phyloP scores from a whole-genome alignment of 306 rosid species.

The Lathyrus sativus region DNA sequence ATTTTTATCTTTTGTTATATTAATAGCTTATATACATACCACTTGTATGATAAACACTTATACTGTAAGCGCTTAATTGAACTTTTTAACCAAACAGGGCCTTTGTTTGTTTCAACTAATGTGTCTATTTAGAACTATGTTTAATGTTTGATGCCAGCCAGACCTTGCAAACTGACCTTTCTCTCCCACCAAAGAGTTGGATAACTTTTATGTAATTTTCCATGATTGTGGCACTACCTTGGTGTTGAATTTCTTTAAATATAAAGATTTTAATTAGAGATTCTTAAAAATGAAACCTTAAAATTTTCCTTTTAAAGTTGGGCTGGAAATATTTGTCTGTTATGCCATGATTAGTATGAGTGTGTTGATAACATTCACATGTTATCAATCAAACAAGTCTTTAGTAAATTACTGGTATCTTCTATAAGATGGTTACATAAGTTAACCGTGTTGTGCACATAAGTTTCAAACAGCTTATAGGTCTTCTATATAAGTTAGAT shows the following conservation, averaged over 20 bases:
- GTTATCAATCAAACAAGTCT: not conserved
- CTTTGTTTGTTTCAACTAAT: no score
- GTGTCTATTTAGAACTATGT: no score
- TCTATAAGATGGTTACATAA: constrained; percentile 22
- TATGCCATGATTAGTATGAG: constrained; percentile 8
- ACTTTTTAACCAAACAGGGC: no score
- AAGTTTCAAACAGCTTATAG: constrained; percentile 23
- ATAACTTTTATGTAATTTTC: not conserved
- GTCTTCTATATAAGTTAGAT: constrained; percentile 13
- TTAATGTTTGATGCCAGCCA: no score
- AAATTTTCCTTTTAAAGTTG: constrained; percentile 15
- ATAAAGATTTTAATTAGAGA: constrained; percentile 9
- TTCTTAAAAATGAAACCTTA: not conserved
- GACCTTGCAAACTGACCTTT: not conserved
- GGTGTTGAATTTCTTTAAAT: constrained; percentile 9
- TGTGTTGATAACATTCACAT: constrained; percentile 2
- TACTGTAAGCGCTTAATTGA: no score
- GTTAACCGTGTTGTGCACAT: constrained; percentile 19
- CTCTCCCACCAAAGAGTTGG: constrained; percentile 1
- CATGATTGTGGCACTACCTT: constrained; percentile 11
- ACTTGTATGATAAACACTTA: no score
- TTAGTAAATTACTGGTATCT: constrained; percentile 10
- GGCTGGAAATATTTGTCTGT: not conserved
- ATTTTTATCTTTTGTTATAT: no score
- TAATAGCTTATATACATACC: no score